Evolutionary conservation across 371 early-diverging fungal genomes (phyloP), one percentile per base, ranked within the genome.

Genomic region (Mucor racemosus): DNA sequence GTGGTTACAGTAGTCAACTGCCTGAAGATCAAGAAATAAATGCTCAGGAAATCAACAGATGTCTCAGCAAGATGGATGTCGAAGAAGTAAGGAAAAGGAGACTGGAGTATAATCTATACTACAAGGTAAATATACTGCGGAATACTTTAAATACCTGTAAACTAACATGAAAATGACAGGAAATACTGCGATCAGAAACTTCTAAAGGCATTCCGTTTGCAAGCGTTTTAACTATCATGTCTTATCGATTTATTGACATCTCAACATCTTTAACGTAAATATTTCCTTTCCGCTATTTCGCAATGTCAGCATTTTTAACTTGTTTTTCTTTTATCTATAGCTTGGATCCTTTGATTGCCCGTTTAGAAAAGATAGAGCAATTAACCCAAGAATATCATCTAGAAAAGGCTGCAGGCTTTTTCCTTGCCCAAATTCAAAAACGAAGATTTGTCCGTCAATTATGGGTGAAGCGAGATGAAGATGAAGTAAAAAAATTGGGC

Each of bases 181-280:
- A 82, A 76, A 76, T 82, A 19, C 8, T 77, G 34, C 67, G 67
- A 58, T 64, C 80, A 17, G 79, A 71, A 58, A 78, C 80, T 3
- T 36, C 73, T 1, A 80, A 80, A 57, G 87, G 87, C 0, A 79
- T 87, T 31, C 79, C 87, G 3, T 87, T 87, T 69, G 80, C 78
- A n/a, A 75, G 77, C 41, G 84, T 84, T 5, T 63, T 86, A 36
- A 81, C 79, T 11, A 84, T 84, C 53, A 65, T 87, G 40, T 79
- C 87, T 1, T 83, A 77, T 61, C 79, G 84, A 0, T 82, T 87
- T 54, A 76, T 86, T 15, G 75, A 85, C 65, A 75, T 76, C 7
- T 77, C 85, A 19, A 74, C 84, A 13, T 80, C 85, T 6, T 71
- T 87, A 21, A 81, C 77, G 84, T 86, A 78, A 76, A 79, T 56